These are phyloP conservation scores for Mortierella sp. DNA, from an alignment of 371 early-diverging fungal genomes.

Conservation along the genomic window DNA sequence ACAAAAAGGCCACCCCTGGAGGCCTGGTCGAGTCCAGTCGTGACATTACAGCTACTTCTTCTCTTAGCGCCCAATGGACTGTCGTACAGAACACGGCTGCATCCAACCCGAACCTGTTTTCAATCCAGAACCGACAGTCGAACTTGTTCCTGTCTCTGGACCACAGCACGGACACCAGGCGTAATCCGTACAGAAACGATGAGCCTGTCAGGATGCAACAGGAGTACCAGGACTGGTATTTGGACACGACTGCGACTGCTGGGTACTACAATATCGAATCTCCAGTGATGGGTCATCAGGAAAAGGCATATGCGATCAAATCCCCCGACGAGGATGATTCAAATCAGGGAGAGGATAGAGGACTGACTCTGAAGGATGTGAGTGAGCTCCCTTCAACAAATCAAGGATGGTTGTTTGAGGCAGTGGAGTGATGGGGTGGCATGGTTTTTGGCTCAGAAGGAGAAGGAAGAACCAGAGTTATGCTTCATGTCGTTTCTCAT, in stretches of 20 bases:
- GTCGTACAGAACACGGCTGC: not conserved
- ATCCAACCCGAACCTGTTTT: not conserved
- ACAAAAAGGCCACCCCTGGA: not conserved
- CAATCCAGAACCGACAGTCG: not conserved
- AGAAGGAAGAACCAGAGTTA: too few species aligned
- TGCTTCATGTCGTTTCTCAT: too few species aligned
- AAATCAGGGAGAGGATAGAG: not conserved
- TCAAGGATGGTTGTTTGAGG: constrained; percentile 2
- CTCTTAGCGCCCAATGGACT: not conserved
- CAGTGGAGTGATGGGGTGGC: not conserved
- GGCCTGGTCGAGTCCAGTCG: not conserved
- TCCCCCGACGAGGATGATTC: not conserved
- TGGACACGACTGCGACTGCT: not conserved
- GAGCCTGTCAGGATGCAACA: not conserved
- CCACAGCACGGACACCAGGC: not conserved
- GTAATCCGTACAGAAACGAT: not conserved
- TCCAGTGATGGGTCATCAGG: constrained; percentile 4
- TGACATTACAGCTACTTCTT: not conserved
- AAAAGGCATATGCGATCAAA: constrained; percentile 14
- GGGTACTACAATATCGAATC: not conserved
- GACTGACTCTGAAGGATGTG: not conserved
- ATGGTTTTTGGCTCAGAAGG: not conserved
- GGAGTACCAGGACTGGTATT: not conserved
- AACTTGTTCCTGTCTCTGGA: not conserved
- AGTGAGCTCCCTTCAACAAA: not conserved